Evolutionary conservation across 495 filamentous ascomycete genomes (phyloP).

Genomic region (Achaetomiella virescens): DNA sequence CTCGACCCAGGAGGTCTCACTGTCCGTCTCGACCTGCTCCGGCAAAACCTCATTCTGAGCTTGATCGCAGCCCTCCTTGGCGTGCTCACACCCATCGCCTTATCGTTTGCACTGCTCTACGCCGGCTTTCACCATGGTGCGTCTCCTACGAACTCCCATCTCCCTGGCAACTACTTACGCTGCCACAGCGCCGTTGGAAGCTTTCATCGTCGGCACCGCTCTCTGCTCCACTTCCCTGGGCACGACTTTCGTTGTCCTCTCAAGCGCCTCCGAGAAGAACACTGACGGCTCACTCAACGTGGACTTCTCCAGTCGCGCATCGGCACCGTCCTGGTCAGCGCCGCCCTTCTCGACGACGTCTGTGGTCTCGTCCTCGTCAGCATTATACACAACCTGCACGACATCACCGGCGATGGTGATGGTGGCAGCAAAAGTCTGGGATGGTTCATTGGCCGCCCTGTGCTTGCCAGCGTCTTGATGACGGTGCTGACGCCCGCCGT

Average conservation of each 20-base stretch:
- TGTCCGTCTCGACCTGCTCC: slow-evolving; percentile 53
- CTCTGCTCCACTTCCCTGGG: slow-evolving; percentile 72
- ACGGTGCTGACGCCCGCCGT: slow-evolving; percentile 22
- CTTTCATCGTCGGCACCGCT: slow-evolving; percentile 71
- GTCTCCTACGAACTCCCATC: not conserved
- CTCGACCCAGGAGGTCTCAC: slow-evolving; percentile 52
- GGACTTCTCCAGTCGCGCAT: slow-evolving; percentile 53
- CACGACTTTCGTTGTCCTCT: slow-evolving; percentile 71
- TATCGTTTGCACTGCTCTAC: slow-evolving; percentile 56
- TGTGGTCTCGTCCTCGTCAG: slow-evolving; percentile 75
- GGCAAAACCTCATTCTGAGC: slow-evolving; percentile 55
- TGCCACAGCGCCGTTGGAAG: slow-evolving; percentile 47
- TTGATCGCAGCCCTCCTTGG: slow-evolving; percentile 57
- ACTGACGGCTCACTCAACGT: slow-evolving; percentile 48
- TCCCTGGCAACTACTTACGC: slow-evolving; percentile 12
- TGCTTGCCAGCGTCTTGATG: slow-evolving; percentile 22
- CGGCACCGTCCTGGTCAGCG: slow-evolving; percentile 62
- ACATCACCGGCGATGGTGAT: slow-evolving; percentile 8
- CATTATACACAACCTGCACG: slow-evolving; percentile 47
- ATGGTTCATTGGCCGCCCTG: slow-evolving; percentile 26
- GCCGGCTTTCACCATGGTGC: slow-evolving; percentile 19
- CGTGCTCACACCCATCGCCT: slow-evolving; percentile 56
- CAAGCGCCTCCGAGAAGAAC: slow-evolving; percentile 42
- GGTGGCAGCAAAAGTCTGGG: slow-evolving; percentile 10
- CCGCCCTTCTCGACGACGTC: slow-evolving; percentile 81